Conservation (phyloP, 2,329 filamentous ascomycete species). For the Hyphodiscus sp. region DNA sequence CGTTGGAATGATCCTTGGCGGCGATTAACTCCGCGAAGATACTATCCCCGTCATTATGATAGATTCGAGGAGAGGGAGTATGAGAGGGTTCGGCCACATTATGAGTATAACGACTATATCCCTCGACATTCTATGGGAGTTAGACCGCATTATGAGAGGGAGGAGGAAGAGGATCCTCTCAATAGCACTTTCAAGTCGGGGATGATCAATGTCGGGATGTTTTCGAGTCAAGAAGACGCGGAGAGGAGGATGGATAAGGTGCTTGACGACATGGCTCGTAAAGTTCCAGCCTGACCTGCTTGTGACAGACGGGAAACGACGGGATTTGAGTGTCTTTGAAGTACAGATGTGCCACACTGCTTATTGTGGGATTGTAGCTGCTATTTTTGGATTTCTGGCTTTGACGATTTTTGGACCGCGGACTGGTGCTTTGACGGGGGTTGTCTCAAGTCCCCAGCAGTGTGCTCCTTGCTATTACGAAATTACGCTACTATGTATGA, state of each 20-base stretch:
- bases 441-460: neutral
- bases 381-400: neutral
- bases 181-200: constrained; percentile 7
- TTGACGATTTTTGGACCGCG: neutral
- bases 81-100: neutral
- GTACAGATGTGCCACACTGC: neutral
- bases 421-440: neutral
- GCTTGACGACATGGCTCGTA: constrained; percentile 6
- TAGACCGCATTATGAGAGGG: neutral
- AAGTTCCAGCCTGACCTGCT: neutral
- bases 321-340: neutral
- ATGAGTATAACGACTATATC: neutral
- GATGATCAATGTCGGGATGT: constrained; percentile 7
- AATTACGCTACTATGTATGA: neutral
- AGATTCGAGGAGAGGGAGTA: neutral
- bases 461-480: neutral
- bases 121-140: neutral
- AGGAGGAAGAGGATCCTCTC: neutral
- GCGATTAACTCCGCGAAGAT: neutral
- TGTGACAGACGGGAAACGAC: neutral
- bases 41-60: neutral
- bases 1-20: constrained; percentile 7
- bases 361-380: neutral
- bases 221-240: constrained; percentile 7
- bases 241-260: constrained; percentile 12